These are phyloP conservation scores for Citrus reticulata DNA, from an alignment of 345 rosid genomes.

Conservation along the genomic window DNA sequence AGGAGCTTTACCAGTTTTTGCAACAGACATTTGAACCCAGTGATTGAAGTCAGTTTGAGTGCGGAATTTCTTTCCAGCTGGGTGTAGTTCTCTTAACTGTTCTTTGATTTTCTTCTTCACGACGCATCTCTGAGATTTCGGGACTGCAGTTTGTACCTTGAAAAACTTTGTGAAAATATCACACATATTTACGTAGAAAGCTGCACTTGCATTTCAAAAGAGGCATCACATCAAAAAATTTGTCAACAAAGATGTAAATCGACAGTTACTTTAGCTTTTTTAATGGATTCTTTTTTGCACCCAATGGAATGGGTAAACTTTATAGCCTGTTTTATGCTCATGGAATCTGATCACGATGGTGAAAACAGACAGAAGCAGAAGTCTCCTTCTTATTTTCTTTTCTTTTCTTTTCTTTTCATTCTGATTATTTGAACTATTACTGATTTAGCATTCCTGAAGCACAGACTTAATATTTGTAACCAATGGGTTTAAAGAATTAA, in stretches of 20 bases:
- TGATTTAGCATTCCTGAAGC: neutral
- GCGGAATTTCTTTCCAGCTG: neutral
- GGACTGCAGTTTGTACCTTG: neutral
- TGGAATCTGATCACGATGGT: neutral
- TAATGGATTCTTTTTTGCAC: neutral
- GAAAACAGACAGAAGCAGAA: neutral
- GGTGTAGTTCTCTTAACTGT: neutral
- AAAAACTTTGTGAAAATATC: neutral
- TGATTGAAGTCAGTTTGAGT: neutral
- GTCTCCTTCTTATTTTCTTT: neutral
- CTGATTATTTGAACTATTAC: neutral
- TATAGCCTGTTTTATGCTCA: neutral
- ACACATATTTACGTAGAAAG: neutral
- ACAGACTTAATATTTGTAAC: too few species aligned
- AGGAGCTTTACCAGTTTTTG: conserved; percentile 62
- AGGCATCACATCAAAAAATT: neutral
- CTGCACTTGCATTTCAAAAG: neutral
- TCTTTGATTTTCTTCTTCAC: neutral
- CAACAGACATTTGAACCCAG: conserved; percentile 41
- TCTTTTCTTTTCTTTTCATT: neutral
- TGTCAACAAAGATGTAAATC: neutral
- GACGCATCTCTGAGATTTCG: neutral
- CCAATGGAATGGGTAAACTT: neutral
- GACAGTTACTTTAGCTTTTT: neutral
- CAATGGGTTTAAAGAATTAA: too few species aligned